Percentiles rank a stretch among this genome's conserved stretches.
Conservation (phyloP, 2,329 filamentous ascomycete genomes). For the Claviceps monticola region DNA sequence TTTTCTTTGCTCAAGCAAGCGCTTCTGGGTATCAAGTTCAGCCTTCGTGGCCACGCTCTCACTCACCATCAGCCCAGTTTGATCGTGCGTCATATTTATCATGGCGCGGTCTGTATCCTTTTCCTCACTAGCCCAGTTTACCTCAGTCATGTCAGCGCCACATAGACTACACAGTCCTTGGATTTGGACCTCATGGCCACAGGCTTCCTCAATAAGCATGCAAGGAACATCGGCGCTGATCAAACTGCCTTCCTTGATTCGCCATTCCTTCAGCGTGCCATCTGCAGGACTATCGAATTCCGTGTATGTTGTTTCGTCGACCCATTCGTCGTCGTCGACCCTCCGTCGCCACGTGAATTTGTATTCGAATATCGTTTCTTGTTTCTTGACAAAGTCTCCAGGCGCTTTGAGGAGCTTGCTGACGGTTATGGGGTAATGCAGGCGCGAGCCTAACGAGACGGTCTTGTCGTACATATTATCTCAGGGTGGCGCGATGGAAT, state of each 20-base stretch:
- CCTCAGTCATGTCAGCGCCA: slow-evolving; percentile 90
- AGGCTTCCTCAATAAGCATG: slow-evolving; percentile 78
- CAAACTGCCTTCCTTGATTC: slow-evolving; percentile 52
- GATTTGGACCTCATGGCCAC: slow-evolving; percentile 82
- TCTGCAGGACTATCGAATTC: slow-evolving; percentile 76
- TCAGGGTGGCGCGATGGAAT: neutral
- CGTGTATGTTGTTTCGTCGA: slow-evolving; percentile 53
- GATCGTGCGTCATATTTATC: slow-evolving; percentile 91
- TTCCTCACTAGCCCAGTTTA: slow-evolving; percentile 68
- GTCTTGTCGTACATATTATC: slow-evolving; percentile 24
- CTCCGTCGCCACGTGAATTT: slow-evolving; percentile 68
- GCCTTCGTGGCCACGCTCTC: slow-evolving; percentile 63
- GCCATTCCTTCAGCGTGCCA: slow-evolving; percentile 66
- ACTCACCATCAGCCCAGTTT: slow-evolving; percentile 76
- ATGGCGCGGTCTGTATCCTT: slow-evolving; percentile 74
- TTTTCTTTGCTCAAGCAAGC: slow-evolving; percentile 67
- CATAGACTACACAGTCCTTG: slow-evolving; percentile 83
- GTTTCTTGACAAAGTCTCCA: slow-evolving; percentile 61
- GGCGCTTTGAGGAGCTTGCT: slow-evolving; percentile 66
- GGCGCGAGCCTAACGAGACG: slow-evolving; percentile 42
- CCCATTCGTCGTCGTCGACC: slow-evolving; percentile 50
- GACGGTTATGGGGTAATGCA: slow-evolving; percentile 90
- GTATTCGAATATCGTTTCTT: slow-evolving; percentile 75
- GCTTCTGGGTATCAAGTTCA: slow-evolving; percentile 75
- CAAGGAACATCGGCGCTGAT: slow-evolving; percentile 44